Conservation (phyloP, 2,329 filamentous ascomycete genomes). For the Talaromyces sp. region DNA sequence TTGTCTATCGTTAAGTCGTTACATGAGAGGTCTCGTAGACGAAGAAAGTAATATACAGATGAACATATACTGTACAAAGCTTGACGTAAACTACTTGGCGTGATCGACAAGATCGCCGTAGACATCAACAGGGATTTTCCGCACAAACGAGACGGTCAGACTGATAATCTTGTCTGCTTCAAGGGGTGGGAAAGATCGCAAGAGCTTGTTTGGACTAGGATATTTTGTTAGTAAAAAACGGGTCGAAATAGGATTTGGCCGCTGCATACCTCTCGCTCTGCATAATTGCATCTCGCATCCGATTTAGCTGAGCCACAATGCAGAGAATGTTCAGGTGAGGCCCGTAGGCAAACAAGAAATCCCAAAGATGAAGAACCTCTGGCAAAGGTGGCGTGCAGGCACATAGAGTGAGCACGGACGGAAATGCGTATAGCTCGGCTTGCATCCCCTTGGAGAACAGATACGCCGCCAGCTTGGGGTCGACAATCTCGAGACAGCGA, state of each 20-base stretch:
- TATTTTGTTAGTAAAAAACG: background rate
- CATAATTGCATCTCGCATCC: constrained; percentile 79
- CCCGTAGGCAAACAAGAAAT: constrained; percentile 94
- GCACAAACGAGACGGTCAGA: constrained; percentile 77
- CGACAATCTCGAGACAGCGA: constrained; percentile 83
- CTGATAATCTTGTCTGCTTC: constrained; percentile 79
- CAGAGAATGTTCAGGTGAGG: constrained; percentile 92
- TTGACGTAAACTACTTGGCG: constrained; percentile 49
- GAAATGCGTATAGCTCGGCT: constrained; percentile 93
- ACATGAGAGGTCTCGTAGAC: background rate
- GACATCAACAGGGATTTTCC: constrained; percentile 82
- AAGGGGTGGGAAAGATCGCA: constrained; percentile 80
- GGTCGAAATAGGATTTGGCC: background rate
- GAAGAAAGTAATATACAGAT: background rate
- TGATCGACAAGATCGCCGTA: constrained; percentile 87
- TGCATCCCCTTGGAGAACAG: constrained; percentile 80
- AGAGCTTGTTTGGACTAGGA: constrained; percentile 77
- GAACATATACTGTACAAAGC: background rate
- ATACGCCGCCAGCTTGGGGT: constrained; percentile 78
- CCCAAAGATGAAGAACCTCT: constrained; percentile 89
- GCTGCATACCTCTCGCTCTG: constrained; percentile 68
- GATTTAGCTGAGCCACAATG: constrained; percentile 88
- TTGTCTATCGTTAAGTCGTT: background rate
- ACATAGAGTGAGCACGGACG: constrained; percentile 87
- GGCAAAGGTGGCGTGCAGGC: constrained; percentile 93